Evolutionary conservation across 257 asterid species (phyloP), one percentile per base, ranked within the genome.

Genomic region (Ehretia macrophylla): DNA sequence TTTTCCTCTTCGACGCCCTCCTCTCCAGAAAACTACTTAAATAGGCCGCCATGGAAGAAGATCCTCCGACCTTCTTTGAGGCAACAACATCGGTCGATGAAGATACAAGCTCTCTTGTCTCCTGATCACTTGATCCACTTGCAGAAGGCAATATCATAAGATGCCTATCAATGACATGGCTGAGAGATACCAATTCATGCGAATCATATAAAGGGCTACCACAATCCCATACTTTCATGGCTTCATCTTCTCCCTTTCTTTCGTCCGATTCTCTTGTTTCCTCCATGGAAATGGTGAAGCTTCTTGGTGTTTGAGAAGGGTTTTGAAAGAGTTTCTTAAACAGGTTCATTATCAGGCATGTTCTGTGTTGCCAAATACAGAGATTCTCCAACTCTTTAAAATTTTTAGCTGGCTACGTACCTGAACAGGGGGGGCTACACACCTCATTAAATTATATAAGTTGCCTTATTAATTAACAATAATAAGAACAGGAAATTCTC

Each of bases 141-240:
- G 35, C n/a, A 69, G 76, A 59, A 21, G 92, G 87, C 49, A 79
- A 63, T 17, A 40, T 11, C 87, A 83, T 75, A 35, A 71, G 35
- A 14, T 85, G 75, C 47, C 78, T 76, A 59, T 88, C 96, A 27
- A 85, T 64, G 14, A 77, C 18, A 63, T 83, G 84, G 79, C 75
- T 74, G 0, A 88, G 39, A 0, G 88, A 71, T 51, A 67, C 85
- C 32, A 88, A 48, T 50, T 88, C 95, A 47, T 77, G 72, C 0
- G 96, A 75, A 72, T 85, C 96, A 50, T 87, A 87, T 0, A 87
- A 50, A 32, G 89, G 89, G 68, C 95, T 88, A n/a, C 82, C 92
- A 68, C 96, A 85, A 65, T 81, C 96, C 91, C 94, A 83, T 21
- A 76, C 51, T 10, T 53, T 75, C 1, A 55, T 1, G 14, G 37